A percentile compares a stretch with the other conserved stretches of the same genome.
Evolutionary conservation across 148 eudicot genomes (phyloP).

Genomic region (Rheum nobile): DNA sequence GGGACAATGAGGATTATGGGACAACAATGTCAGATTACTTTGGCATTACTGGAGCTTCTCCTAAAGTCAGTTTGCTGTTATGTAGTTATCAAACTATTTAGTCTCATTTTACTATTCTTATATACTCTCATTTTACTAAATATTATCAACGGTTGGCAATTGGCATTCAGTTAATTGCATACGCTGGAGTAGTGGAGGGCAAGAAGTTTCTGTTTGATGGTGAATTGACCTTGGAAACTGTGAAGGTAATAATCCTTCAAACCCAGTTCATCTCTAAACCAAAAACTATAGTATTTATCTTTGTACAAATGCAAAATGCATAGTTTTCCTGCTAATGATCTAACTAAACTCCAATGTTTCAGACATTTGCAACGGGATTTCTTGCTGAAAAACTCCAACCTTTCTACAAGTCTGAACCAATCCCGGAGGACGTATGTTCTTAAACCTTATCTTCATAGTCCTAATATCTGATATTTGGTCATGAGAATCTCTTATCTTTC

Average conservation of each 20-base stretch:
- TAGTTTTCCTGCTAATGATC: neutral
- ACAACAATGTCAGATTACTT: constrained; percentile 71
- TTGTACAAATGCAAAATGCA: neutral
- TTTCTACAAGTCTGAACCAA: constrained; percentile 71
- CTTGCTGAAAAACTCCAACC: constrained; percentile 67
- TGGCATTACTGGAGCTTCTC: constrained; percentile 47
- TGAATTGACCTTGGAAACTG: constrained; percentile 44
- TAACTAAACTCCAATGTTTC: neutral
- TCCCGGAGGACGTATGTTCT: constrained; percentile 63
- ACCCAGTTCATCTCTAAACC: neutral
- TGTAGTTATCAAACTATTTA: neutral
- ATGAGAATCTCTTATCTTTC: neutral
- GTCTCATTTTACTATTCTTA: neutral
- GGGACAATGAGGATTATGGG: constrained; percentile 71
- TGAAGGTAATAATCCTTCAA: constrained; percentile 37
- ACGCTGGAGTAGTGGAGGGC: constrained; percentile 42
- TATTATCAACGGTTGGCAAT: neutral
- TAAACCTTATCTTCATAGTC: neutral
- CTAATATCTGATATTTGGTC: neutral
- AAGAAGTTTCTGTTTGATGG: constrained; percentile 48
- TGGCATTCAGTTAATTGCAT: constrained; percentile 55
- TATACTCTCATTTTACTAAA: neutral
- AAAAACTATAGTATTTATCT: neutral
- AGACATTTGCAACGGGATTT: constrained; percentile 59
- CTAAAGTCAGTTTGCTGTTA: constrained; percentile 33